Percentiles rank a stretch among this genome's conserved stretches.
These are phyloP conservation scores for Colletotrichum sp. DNA, from an alignment of 2,329 filamentous ascomycete genomes.

Conservation along the genomic window DNA sequence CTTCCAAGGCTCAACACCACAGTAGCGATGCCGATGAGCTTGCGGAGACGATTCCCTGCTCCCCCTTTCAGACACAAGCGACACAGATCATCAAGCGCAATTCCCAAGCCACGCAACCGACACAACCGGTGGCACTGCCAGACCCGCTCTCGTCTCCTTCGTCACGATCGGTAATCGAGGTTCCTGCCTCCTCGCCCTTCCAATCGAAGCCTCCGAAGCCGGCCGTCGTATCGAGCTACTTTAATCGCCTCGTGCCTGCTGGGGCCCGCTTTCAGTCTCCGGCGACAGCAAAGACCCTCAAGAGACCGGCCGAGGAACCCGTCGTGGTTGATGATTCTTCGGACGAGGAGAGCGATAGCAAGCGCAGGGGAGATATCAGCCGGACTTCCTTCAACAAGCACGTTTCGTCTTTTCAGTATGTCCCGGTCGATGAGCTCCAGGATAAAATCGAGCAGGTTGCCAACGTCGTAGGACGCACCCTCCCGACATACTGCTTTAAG, in stretches of 20 bases:
- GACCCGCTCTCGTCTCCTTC: conserved; percentile 47
- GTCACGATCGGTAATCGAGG: conserved; percentile 66
- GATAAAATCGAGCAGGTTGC: conserved; percentile 40
- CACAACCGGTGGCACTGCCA: conserved; percentile 24
- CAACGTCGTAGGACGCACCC: conserved; percentile 36
- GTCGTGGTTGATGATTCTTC: conserved; percentile 51
- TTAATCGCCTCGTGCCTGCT: conserved; percentile 73
- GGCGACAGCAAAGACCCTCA: conserved; percentile 31
- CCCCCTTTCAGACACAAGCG: conserved; percentile 48
- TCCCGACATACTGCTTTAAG: conserved; percentile 33
- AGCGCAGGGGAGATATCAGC: conserved; percentile 64
- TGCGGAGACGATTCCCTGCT: conserved; percentile 52
- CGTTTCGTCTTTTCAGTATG: conserved; percentile 48
- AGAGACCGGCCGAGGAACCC: conserved; percentile 42
- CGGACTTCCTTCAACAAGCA: conserved; percentile 61
- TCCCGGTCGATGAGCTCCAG: conserved; percentile 48
- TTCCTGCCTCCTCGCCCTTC: conserved; percentile 86
- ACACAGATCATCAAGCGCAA: conserved; percentile 42
- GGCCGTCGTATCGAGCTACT: conserved; percentile 16
- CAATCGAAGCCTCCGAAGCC: conserved; percentile 32
- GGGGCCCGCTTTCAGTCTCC: conserved; percentile 73
- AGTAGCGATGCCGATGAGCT: conserved; percentile 50
- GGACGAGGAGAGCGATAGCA: conserved; percentile 56
- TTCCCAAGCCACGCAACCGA: conserved; percentile 28
- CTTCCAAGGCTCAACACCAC: not conserved